Evolutionary conservation across 139 green algal genomes (phyloP).

Genomic region (Coelastrella sp.): DNA sequence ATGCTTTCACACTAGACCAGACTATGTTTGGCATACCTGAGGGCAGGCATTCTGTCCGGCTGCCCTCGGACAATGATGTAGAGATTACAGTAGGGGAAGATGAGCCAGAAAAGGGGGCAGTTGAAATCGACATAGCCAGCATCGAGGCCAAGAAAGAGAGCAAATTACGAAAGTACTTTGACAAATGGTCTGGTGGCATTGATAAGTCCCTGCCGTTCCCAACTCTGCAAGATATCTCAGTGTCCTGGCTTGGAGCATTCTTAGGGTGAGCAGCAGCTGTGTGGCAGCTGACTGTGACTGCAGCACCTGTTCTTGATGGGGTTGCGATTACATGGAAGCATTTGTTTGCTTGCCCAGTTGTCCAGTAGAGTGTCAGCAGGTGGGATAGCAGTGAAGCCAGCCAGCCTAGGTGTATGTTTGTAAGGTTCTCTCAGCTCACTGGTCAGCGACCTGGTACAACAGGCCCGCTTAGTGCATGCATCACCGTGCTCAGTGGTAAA

Average conservation of each 20-base stretch:
- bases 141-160: not conserved
- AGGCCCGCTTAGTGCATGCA: too few species aligned
- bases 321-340: too few species aligned
- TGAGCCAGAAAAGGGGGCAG: constrained; percentile 19
- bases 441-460: too few species aligned
- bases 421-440: too few species aligned
- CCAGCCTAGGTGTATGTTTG: too few species aligned
- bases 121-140: constrained; percentile 4
- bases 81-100: constrained; percentile 23
- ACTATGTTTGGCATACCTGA: not conserved
- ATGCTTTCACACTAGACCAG: not conserved
- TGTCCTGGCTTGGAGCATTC: constrained; percentile 61
- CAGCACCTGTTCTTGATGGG: too few species aligned
- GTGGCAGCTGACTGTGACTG: too few species aligned
- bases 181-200: constrained; percentile 38
- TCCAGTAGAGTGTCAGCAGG: too few species aligned
- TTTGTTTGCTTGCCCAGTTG: too few species aligned
- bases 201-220: constrained; percentile 29
- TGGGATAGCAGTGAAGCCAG: too few species aligned
- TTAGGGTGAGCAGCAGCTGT: constrained; percentile 39
- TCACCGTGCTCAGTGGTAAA: too few species aligned
- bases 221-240: not conserved
- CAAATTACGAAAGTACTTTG: constrained; percentile 6
- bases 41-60: not conserved
- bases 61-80: constrained; percentile 28